Base-by-base conservation (phyloP, 2,329 filamentous ascomycete genomes). In the Cercospora janseana region DNA sequence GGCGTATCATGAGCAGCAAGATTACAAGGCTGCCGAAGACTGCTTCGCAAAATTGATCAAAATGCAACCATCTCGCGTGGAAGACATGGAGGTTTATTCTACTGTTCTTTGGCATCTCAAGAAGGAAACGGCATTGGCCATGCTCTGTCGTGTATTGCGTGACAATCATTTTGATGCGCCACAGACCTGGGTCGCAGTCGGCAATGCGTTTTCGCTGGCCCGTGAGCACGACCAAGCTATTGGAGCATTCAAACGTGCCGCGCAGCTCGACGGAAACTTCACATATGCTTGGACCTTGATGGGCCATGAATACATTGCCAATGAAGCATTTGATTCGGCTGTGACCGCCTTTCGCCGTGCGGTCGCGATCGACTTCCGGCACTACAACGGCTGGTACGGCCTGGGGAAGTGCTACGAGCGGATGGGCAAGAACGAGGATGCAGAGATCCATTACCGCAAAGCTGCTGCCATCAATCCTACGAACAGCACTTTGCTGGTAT, bases 361-460 rank as follows among this genome's bases (percentile, higher is more conserved):
- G 1, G 87, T 98, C 59, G 81, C 85, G 35, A 89, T 88, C 0
- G 91, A 98, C 64, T 83, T 81, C 48, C 83, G 92, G 15, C 92
- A 96, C 67, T 98, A 97, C 74, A 95, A 96, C 66, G 93, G 92
- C n/a, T 97, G 94, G 81, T 98, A 97, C 67, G 93, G 93, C 15
- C 70, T 85, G n/a, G 82, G 80, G 6, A 88, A 79, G 13, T 73
- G 88, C 15, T 87, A 88, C 66, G 68, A 78, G 43, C 74, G 74
- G 15, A 64, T 69, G 59, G 64, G 66, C 54, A 68, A 69, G 56
- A 60, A 66, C 61, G 88, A 95, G 55, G 88, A 93, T 67, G 92
- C 93, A 2, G 88, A 94, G 64, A 84, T 85, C 51, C 92, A 98
- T 72, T 98, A 94, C 75, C 82, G 88, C 52, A 86, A 88, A 15